Percentiles rank a stretch among this genome's conserved stretches.
phyloP scores from a whole-genome alignment of 208 protist species.

The Borovskyia barvae region DNA sequence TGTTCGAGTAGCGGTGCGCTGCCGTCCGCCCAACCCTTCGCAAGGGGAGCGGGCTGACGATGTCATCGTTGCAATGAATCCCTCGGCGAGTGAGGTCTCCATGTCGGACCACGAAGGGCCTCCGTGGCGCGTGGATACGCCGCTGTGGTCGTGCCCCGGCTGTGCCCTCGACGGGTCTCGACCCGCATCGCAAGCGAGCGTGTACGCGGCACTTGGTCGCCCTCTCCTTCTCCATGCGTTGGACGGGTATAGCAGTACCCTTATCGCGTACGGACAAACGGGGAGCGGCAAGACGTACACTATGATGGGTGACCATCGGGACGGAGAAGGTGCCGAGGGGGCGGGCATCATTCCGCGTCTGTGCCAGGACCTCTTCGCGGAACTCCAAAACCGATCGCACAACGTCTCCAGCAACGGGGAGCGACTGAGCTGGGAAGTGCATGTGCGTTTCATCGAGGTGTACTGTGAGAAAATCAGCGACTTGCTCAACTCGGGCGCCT shows the following conservation, averaged over 20 bases:
- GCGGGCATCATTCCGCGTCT: slow-evolving; percentile 84
- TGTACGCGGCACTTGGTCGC: slow-evolving; percentile 87
- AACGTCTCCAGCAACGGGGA: slow-evolving; percentile 40
- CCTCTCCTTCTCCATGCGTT: slow-evolving; percentile 89
- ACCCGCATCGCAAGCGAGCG: slow-evolving; percentile 50
- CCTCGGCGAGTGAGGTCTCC: slow-evolving; percentile 32
- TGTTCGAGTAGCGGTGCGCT: slow-evolving; percentile 78
- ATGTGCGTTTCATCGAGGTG: slow-evolving; percentile 87
- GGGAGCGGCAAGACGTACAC: slow-evolving; percentile 91
- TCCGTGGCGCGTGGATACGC: slow-evolving; percentile 56
- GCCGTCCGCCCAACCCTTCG: slow-evolving; percentile 46
- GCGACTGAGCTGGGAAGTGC: slow-evolving; percentile 72
- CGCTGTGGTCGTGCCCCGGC: slow-evolving; percentile 67
- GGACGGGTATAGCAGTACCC: slow-evolving; percentile 87
- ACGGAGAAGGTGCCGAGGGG: slow-evolving; percentile 15
- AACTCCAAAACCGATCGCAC: slow-evolving; percentile 46
- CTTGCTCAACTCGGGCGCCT: slow-evolving; percentile 66
- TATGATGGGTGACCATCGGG: slow-evolving; percentile 69
- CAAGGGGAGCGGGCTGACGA: slow-evolving; percentile 41
- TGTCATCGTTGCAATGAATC: slow-evolving; percentile 75
- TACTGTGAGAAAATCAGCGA: slow-evolving; percentile 91
- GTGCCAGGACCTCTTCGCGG: slow-evolving; percentile 78
- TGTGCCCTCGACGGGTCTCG: slow-evolving; percentile 43
- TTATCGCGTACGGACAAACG: slow-evolving; percentile 92
- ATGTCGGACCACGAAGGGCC: slow-evolving; percentile 32